A percentile compares a stretch with the other conserved stretches of the same genome.
These are phyloP conservation scores for Fusarium luffae DNA, from an alignment of 2,329 filamentous ascomycete species.

Conservation along the genomic window DNA sequence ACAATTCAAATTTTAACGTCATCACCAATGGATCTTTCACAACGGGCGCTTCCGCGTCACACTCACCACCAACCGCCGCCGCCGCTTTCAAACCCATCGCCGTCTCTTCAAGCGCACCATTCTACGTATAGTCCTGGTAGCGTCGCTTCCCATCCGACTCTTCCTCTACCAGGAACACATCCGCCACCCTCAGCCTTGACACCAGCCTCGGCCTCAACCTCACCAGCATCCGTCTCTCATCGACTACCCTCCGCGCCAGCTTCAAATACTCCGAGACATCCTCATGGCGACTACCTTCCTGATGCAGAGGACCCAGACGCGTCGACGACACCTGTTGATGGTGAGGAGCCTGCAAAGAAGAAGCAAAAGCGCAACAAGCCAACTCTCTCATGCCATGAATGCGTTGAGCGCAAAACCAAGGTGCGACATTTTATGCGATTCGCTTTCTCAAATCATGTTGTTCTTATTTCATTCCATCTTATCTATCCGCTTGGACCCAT, in stretches of 20 bases:
- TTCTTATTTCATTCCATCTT: neutral
- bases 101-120: constrained; percentile 32
- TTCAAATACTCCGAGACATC: constrained; percentile 32
- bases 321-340: constrained; percentile 34
- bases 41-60: constrained; percentile 45
- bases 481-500: neutral
- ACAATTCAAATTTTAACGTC: constrained; percentile 15
- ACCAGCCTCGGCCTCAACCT: constrained; percentile 46
- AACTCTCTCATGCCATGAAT: constrained; percentile 81
- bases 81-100: constrained; percentile 34
- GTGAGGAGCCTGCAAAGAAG: constrained; percentile 65
- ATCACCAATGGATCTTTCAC: constrained; percentile 45
- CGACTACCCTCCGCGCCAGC: constrained; percentile 39
- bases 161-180: constrained; percentile 33
- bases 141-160: constrained; percentile 20
- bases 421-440: constrained; percentile 52
- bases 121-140: constrained; percentile 37
- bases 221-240: constrained; percentile 44
- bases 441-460: constrained; percentile 5
- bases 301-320: constrained; percentile 40
- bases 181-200: constrained; percentile 40
- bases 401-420: constrained; percentile 85
- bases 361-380: constrained; percentile 89
- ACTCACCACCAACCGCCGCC: constrained; percentile 34
- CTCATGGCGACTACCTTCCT: constrained; percentile 31